phyloP scores from a whole-genome alignment of 441 rosid species.

The Erysimum cheiri region DNA sequence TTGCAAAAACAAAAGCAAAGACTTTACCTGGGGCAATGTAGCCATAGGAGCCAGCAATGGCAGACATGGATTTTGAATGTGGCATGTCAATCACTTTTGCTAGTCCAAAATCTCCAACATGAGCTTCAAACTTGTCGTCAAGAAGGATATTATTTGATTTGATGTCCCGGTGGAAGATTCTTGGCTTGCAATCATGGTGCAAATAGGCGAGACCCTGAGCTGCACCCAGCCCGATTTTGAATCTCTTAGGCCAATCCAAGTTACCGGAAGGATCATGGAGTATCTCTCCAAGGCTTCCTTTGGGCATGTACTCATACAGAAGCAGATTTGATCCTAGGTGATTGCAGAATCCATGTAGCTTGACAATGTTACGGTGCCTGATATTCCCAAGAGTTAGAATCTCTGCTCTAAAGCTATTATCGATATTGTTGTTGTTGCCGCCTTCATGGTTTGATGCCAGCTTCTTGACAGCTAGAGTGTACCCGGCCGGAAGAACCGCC shows the following conservation, averaged over 20 bases:
- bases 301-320: constrained; percentile 76
- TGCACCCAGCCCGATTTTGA: constrained; percentile 75
- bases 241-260: constrained; percentile 73
- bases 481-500: constrained; percentile 69
- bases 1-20: constrained; percentile 20
- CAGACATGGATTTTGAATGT: constrained; percentile 87
- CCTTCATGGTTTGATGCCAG: constrained; percentile 83
- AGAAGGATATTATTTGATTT: constrained; percentile 83
- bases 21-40: constrained; percentile 89
- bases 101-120: constrained; percentile 80
- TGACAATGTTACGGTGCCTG: constrained; percentile 90
- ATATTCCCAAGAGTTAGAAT: constrained; percentile 86
- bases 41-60: constrained; percentile 96
- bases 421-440: constrained; percentile 56
- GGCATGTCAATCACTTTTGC: constrained; percentile 95
- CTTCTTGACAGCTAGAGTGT: constrained; percentile 79
- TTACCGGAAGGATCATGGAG: constrained; percentile 59
- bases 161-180: constrained; percentile 82
- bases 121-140: constrained; percentile 75
- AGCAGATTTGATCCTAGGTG: constrained; percentile 88
- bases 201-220: constrained; percentile 84
- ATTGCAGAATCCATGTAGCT: constrained; percentile 84
- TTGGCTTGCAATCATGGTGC: constrained; percentile 87
- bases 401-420: constrained; percentile 86
- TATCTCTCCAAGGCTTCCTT: constrained; percentile 74